Evolutionary conservation across 129 eudicot genomes (phyloP), one percentile per base, ranked within the genome.

Genomic region (Heracleum sosnowskyi): DNA sequence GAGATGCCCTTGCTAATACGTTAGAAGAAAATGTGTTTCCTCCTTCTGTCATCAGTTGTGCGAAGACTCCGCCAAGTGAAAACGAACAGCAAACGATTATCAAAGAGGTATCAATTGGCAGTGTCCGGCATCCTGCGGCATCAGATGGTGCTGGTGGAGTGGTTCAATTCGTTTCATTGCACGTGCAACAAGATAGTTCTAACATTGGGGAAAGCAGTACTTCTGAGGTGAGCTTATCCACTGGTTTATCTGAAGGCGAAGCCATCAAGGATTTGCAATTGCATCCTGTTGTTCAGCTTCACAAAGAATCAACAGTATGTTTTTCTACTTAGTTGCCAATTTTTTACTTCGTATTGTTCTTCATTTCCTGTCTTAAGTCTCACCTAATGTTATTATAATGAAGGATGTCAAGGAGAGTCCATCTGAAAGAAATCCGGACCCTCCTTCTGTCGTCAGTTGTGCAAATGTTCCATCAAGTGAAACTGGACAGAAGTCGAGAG

Each of bases 171-270:
- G 79, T 55, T 47, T 69, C 89, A 28, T 31, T 33, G 74, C 55
- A 51, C 36, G 66, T 60, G 36, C 75, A 63, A 63, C 79, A 69
- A 53, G 88, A 51, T 77, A 73, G 42, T 62, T 46, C 82, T 40
- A 84, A 78, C 72, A 89, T 82, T 84, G 92, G 87, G 57, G 87
- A 36, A 57, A 88, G 79, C 81, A 86, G 86, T 77, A 87, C 91
- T 36, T 90, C 83, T 79, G 91, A 92, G 79, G 86, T 87, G 64
- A 83, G 74, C 84, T 83, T 86, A 64, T 69, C 73, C 79, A 82
- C 83, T 29, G 87, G 82, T 76, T 79, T 83, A 70, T 36, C 90
- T 63, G 73, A 78, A 3, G 89, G 81, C 81, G 87, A 83, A 83
- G 75, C 85, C 46, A 83, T 73, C 81, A 86, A 81, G 82, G 85